These are phyloP conservation scores for Citrus medica DNA, from an alignment of 345 rosid species.

Conservation along the genomic window DNA sequence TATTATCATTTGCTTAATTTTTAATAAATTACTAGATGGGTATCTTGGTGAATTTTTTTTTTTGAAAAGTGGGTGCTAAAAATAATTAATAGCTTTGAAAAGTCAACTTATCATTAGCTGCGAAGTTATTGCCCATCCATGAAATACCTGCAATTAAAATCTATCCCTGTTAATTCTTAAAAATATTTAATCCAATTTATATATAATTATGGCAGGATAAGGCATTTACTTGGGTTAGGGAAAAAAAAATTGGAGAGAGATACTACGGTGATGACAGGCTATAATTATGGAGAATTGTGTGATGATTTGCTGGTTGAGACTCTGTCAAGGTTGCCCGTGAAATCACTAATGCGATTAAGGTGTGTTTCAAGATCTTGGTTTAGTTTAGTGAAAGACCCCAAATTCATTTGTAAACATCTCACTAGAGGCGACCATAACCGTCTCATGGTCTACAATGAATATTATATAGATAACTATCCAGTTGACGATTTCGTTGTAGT, in stretches of 20 bases:
- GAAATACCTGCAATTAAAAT: too few relatives aligned
- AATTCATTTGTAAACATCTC: background rate
- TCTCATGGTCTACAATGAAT: background rate
- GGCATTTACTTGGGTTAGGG: background rate
- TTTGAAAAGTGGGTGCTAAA: too few relatives aligned
- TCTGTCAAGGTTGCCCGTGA: constrained; percentile 6
- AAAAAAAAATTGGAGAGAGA: background rate
- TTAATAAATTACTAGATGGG: too few relatives aligned
- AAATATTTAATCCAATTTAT: too few relatives aligned
- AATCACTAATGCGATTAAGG: constrained; percentile 11
- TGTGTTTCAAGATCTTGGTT: constrained; percentile 13
- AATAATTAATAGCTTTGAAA: too few relatives aligned
- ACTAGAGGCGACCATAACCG: background rate
- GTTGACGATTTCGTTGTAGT: too few relatives aligned
- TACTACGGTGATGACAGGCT: background rate
- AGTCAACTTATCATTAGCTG: too few relatives aligned
- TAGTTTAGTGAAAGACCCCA: background rate
- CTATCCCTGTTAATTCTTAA: too few relatives aligned
- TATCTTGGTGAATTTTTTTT: too few relatives aligned
- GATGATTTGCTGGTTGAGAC: background rate
- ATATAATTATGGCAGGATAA: background rate
- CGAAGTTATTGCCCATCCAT: too few relatives aligned
- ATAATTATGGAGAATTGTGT: background rate
- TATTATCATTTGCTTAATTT: too few relatives aligned
- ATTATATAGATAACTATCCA: too few relatives aligned